Base-by-base conservation (phyloP, 345 rosid genomes). In the Diplotaxis tenuifolia region DNA sequence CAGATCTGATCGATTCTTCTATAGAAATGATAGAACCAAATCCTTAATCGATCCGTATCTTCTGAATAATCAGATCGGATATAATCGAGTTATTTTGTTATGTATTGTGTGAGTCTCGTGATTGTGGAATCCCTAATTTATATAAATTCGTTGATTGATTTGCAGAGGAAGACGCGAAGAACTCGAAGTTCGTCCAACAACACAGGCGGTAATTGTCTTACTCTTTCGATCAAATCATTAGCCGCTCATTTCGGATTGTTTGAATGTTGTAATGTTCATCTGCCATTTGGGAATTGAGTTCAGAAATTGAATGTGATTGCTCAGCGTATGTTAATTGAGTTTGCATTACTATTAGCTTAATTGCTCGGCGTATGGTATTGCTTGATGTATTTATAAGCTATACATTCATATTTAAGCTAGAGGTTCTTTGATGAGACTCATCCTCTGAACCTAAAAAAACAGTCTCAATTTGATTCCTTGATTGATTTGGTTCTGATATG, bases 81-180 rank as follows among this genome's bases (percentile, higher is more conserved):
- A 0, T 32, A 27, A 7, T 6, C 56, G 27, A 40, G 19, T 4
- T 9, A 23, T 15, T 11, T 16, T 53, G 58, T 61, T 14, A 4
- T 40, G 12, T 62, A 18, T n/a, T n/a, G 23, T 56, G 22, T 69
- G 38, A 62, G 12, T 63, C 23, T 75, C 55, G 55, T 58, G 36
- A 1, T 52, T 62, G 55, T 76, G n/a, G 12, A 27, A 73, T 16
- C 75, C 74, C 62, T 78, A 47, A 74, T 64, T 34, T 42, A 42
- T n/a, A 42, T 14, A 14, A 42, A 42, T 6, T 2, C 19, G 9
- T 52, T 6, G 54, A 62, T 62, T 63, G 20, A 25, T 72, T 71
- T 78, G 70, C 84, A 94, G 98, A 94, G 90, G 98, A 91, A 73
- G 95, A 94, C 60, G 96, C 93, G 15, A 91, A 94, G 83, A 88